A percentile compares a stretch with the other conserved stretches of the same genome.
Conservation (phyloP, 805 yeast species). For the Dipodascopsis tothii region DNA sequence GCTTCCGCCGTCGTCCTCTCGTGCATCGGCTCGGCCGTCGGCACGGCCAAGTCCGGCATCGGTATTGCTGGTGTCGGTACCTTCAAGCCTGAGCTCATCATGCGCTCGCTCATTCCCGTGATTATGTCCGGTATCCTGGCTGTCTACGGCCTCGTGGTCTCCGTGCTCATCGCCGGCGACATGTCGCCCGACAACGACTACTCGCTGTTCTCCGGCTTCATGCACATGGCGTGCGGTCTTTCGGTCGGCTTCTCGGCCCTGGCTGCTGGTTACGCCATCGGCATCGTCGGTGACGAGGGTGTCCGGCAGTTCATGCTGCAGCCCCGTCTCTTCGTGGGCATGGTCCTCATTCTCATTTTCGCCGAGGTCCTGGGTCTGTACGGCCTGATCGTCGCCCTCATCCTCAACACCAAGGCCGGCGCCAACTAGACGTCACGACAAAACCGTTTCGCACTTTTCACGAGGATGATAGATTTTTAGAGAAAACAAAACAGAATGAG, state of each 20-base stretch:
- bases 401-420: slow-evolving; percentile 87
- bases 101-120: slow-evolving; percentile 85
- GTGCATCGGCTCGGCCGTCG: slow-evolving; percentile 96
- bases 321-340: slow-evolving; percentile 81
- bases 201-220: slow-evolving; percentile 82
- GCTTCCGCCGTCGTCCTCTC: slow-evolving; percentile 98
- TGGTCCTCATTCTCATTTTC: slow-evolving; percentile 77
- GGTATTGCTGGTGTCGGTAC: slow-evolving; percentile 99
- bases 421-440: too few species aligned
- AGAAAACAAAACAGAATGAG: too few species aligned
- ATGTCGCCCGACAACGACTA: slow-evolving; percentile 20
- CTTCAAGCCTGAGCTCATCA: slow-evolving; percentile 91
- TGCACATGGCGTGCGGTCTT: slow-evolving; percentile 94
- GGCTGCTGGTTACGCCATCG: slow-evolving; percentile 94
- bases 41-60: slow-evolving; percentile 95
- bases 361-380: slow-evolving; percentile 91
- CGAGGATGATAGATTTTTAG: too few species aligned
- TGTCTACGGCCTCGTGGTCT: slow-evolving; percentile 95
- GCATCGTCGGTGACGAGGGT: slow-evolving; percentile 89
- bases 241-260: slow-evolving; percentile 94
- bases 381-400: slow-evolving; percentile 93
- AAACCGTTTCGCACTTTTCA: too few species aligned
- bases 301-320: slow-evolving; percentile 83
- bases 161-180: slow-evolving; percentile 78
- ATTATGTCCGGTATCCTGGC: slow-evolving; percentile 97